Conservation (phyloP, 2,329 filamentous ascomycete species). For the Nemania serpens region DNA sequence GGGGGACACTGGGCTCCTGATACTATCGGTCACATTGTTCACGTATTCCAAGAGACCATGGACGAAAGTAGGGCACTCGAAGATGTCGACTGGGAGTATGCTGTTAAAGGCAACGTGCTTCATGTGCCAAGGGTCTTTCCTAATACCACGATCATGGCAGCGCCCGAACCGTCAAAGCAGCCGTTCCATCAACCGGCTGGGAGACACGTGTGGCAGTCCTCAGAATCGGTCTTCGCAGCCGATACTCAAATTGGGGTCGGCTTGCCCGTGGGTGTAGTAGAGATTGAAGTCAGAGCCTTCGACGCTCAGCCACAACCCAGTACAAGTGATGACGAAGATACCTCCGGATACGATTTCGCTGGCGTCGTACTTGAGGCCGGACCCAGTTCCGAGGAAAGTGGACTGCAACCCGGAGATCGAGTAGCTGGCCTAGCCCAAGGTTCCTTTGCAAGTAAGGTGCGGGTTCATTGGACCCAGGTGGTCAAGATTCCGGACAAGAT, state of each 20-base stretch:
- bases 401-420: neutral
- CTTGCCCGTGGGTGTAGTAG: neutral
- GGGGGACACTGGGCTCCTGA: neutral
- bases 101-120: neutral
- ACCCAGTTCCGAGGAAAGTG: neutral
- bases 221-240: neutral
- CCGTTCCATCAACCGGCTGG: neutral
- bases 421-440: neutral
- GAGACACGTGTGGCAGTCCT: neutral
- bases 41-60: neutral
- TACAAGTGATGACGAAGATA: neutral
- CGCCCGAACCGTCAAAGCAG: neutral
- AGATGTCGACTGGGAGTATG: neutral
- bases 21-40: neutral
- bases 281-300: neutral
- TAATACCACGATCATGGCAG: neutral
- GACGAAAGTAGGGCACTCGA: neutral
- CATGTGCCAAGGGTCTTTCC: neutral
- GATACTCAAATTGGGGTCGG: neutral
- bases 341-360: neutral
- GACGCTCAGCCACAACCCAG: no score
- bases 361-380: neutral
- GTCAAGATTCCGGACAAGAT: neutral
- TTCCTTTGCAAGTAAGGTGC: neutral
- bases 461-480: neutral